Base-by-base conservation (phyloP, 2,329 filamentous ascomycete species). In the Claviceps humidiphila region DNA sequence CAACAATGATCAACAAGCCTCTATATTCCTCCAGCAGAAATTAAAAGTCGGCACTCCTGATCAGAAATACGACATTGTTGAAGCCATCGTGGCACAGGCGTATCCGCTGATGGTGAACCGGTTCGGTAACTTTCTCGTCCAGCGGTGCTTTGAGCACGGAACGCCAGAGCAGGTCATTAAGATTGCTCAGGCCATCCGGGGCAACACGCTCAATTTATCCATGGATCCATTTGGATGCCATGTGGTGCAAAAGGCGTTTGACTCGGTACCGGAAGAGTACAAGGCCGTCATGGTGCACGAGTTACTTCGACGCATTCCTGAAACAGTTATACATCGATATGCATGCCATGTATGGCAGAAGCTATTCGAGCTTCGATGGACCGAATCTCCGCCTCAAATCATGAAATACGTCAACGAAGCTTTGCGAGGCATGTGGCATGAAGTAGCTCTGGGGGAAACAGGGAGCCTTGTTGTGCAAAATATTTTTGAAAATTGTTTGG, bases 271-370 rank as follows among this genome's bases (percentile, higher is more conserved):
- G 0, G 94, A 98, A 67, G 87, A 95, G 60, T 95, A 96, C 76
- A 98, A 98, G 71, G 88, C 89, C 13, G 85, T 93, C 65, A 97
- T 98, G 90, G 93, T 98, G n/a, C 89, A 95, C 64, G 93, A 98
- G 66, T 77, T 98, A 26, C 81, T 98, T 53, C 88, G 89, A 56
- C 85, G 89, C 52, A 98, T 98, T 58, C 93, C 91, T 0, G 91
- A 98, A 70, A 98, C 93, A 2, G 90, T 98, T 58, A 93, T 98
- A 64, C 94, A 98, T 70, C 87, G 94, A 59, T 98, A 98, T 70
- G 93, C 93, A 54, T 98, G 93, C 64, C 93, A 98, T 68, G 93
- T 98, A 57, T 98, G 93, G 93, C 93, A 98, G 74, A 98, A 98
- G 74, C 80, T 98, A 30, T 98, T 98, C 66, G 93, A 98, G 69